Conservation (phyloP, 1,284 basidiomycete genomes). For the Trichosporon sp. region DNA sequence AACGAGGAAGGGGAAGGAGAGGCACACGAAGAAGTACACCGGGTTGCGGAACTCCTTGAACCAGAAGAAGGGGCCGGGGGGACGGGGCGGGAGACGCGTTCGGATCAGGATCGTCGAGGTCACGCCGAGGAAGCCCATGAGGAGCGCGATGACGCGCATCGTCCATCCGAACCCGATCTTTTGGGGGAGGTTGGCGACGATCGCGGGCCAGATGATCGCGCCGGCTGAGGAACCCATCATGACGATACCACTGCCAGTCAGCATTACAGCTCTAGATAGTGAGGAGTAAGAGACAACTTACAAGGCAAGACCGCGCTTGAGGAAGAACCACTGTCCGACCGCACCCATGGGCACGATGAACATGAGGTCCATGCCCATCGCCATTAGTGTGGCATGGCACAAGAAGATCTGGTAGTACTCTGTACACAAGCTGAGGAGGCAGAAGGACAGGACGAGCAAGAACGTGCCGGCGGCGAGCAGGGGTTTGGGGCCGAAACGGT, state of each 20-base stretch:
- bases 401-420: slow-evolving; percentile 20
- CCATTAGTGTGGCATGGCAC: slow-evolving; percentile 39
- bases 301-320: slow-evolving; percentile 48
- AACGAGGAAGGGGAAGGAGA: slow-evolving; percentile 37
- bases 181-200: slow-evolving; percentile 47
- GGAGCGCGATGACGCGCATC: slow-evolving; percentile 45
- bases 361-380: slow-evolving; percentile 47
- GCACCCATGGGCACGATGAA: slow-evolving; percentile 49
- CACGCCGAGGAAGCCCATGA: slow-evolving; percentile 35
- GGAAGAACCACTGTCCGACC: slow-evolving; percentile 49
- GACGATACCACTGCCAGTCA: slow-evolving; percentile 35
- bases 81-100: slow-evolving; percentile 45
- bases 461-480: slow-evolving; percentile 40
- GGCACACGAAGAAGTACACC: slow-evolving; percentile 39
- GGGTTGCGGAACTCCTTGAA: slow-evolving; percentile 41
- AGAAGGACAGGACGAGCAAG: slow-evolving; percentile 38
- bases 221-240: slow-evolving; percentile 45
- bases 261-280: slow-evolving; percentile 14
- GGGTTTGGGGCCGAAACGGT: slow-evolving; percentile 44
- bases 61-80: slow-evolving; percentile 43
- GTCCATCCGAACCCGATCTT: slow-evolving; percentile 50
- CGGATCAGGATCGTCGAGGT: slow-evolving; percentile 40
- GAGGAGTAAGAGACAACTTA: slow-evolving; percentile 16
- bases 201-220: slow-evolving; percentile 48
- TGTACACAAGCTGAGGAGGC: slow-evolving; percentile 37